A percentile compares a stretch with the other conserved stretches of the same genome.
Conservation (phyloP, 1,284 basidiomycete species). For the Trametes polyzona region DNA sequence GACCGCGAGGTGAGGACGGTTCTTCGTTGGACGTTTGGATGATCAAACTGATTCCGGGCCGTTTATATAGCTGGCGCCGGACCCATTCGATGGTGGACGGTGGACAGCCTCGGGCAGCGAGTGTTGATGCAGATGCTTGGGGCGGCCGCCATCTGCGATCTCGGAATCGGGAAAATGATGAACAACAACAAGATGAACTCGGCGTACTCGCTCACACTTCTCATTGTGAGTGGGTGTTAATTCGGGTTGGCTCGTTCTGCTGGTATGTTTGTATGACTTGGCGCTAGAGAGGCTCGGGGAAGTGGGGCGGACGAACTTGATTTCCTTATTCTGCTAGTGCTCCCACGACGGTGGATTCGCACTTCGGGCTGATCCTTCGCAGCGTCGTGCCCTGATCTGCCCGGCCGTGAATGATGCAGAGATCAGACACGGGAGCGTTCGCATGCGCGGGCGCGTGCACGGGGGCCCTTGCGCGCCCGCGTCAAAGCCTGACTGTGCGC, state of each 20-base stretch:
- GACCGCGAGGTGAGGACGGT: no score
- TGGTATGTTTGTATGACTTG: no score
- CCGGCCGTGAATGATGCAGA: slow-evolving; percentile 3
- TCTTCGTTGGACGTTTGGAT: no score
- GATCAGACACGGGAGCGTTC: not conserved
- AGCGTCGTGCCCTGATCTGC: slow-evolving; percentile 11
- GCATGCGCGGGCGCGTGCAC: not conserved
- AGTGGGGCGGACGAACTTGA: not conserved
- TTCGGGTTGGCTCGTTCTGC: no score
- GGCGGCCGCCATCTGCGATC: no score
- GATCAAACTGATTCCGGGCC: slow-evolving; percentile 9
- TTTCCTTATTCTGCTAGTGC: not conserved
- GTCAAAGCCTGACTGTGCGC: not conserved
- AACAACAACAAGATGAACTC: no score
- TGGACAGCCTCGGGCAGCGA: slow-evolving; percentile 7
- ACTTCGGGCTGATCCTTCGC: slow-evolving; percentile 13
- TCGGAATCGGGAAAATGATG: no score
- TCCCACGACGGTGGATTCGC: slow-evolving; percentile 10
- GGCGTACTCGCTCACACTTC: no score
- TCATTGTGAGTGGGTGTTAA: no score
- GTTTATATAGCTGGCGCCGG: slow-evolving; percentile 12
- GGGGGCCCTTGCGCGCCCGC: not conserved
- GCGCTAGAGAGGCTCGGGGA: no score
- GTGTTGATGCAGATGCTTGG: no score
- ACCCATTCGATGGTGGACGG: no score